Evolutionary conservation across 306 rosid species (phyloP).

Genomic region (Dryas drummondii): DNA sequence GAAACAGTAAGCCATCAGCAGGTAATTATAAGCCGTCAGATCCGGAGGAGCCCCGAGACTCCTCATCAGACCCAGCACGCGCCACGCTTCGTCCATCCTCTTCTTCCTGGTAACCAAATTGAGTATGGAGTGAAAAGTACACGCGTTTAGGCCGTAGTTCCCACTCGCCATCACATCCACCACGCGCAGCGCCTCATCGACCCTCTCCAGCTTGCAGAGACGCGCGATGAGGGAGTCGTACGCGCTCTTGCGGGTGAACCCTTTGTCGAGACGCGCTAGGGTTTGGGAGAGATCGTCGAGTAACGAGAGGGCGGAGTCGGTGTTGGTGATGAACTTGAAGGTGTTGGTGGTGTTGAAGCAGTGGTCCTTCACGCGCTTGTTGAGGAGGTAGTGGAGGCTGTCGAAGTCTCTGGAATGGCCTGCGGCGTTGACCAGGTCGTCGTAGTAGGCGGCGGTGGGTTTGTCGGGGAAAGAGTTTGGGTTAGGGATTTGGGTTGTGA

Average conservation of each 20-base stretch:
- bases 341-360: slow-evolving; percentile 48
- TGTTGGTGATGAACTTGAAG: slow-evolving; percentile 54
- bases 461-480: slow-evolving; percentile 29
- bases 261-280: slow-evolving; percentile 36
- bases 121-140: slow-evolving; percentile 45
- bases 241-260: slow-evolving; percentile 41
- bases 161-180: slow-evolving; percentile 38
- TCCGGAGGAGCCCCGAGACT: slow-evolving; percentile 32
- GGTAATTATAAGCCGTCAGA: slow-evolving; percentile 30
- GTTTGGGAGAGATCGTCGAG: slow-evolving; percentile 29
- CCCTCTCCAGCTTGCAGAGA: slow-evolving; percentile 40
- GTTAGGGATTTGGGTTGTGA: slow-evolving; percentile 13
- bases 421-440: slow-evolving; percentile 33
- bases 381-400: slow-evolving; percentile 40
- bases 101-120: slow-evolving; percentile 28
- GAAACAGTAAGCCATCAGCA: slow-evolving; percentile 38
- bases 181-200: slow-evolving; percentile 38
- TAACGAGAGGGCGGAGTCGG: slow-evolving; percentile 22
- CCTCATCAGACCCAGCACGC: slow-evolving; percentile 42
- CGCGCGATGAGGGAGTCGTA: slow-evolving; percentile 55
- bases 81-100: slow-evolving; percentile 36
- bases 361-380: slow-evolving; percentile 49
- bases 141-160: slow-evolving; percentile 10
- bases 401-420: slow-evolving; percentile 39
- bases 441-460: slow-evolving; percentile 37